Percentiles rank a stretch among this genome's conserved stretches.
Evolutionary conservation across 768 basidiomycete species (phyloP).

Genomic region (Epithele typhae): DNA sequence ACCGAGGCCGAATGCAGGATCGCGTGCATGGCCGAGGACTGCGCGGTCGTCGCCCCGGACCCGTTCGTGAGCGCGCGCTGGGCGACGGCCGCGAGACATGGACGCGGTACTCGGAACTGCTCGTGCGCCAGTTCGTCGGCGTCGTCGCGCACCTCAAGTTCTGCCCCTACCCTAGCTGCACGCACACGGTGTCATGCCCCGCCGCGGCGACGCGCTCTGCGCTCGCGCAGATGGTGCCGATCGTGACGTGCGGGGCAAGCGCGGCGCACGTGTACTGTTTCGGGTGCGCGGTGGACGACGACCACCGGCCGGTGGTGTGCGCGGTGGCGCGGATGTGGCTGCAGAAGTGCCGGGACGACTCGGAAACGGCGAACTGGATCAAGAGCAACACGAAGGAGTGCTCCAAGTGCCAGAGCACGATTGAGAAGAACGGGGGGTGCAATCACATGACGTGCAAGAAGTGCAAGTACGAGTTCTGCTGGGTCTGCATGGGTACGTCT

Average conservation of each 20-base stretch:
- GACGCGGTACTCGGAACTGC: conserved; percentile 79
- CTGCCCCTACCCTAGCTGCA: conserved; percentile 94
- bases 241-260: conserved; percentile 75
- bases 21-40: conserved; percentile 79
- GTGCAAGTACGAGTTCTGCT: conserved; percentile 98
- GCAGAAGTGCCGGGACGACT: conserved; percentile 96
- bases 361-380: conserved; percentile 99
- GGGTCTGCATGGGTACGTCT: conserved; percentile 94
- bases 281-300: conserved; percentile 82
- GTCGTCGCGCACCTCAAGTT: conserved; percentile 82
- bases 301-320: conserved; percentile 92
- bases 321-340: conserved; percentile 88
- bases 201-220: conserved; percentile 72
- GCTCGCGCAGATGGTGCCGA: conserved; percentile 80
- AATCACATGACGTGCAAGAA: conserved; percentile 99
- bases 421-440: conserved; percentile 99
- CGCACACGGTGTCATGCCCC: conserved; percentile 88
- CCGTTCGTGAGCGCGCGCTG: conserved; percentile 55
- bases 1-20: conserved; percentile 73
- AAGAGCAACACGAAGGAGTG: conserved; percentile 99
- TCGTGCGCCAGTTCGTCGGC: conserved; percentile 86
- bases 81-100: conserved; percentile 50
- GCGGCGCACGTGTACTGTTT: conserved; percentile 85
- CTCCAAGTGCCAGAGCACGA: conserved; percentile 91
- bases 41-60: conserved; percentile 62